Base-by-base conservation (phyloP, 495 filamentous ascomycete genomes). In the Talaromyces wortmannii region DNA sequence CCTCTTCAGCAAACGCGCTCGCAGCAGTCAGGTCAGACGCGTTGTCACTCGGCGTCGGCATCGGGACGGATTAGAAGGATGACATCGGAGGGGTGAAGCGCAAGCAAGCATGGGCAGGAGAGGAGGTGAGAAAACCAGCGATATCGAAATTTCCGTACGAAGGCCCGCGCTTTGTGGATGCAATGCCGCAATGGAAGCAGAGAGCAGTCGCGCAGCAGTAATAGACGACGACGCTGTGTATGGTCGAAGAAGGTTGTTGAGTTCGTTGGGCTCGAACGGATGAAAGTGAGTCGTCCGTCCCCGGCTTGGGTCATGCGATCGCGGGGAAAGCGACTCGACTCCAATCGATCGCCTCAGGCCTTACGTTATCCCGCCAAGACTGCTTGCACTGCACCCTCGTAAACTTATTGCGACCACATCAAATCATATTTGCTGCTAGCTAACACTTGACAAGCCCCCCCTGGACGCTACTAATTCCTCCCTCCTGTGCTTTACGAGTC, bases 11-110 rank as follows among this genome's bases (percentile, higher is more conserved):
- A 69, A 73, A 78, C 63, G 77, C 75, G 57, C 67, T 62, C 53
- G 72, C 68, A 32, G 65, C 62, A 70, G 60, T 60, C 55, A 74
- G 67, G 40, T 58, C 59, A 56, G 67, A 63, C 56, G 71, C 71
- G 66, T 72, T 74, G 67, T 78, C 68, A 69, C 74, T 77, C 56
- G 78, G 80, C 53, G 82, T 85, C 60, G 82, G 82, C 81, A 84
- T 85, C 69, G 72, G 73, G 66, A 62, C 69, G 61, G 59, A 63
- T 73, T 58, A 75, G 59, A 54, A 56, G 58, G 62, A 60, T 66
- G 64, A 73, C 74, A 77, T 77, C 63, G 71, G 70, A 70, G 48
- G 13, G 48, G 23, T 23, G 23, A 23, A 23, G 23, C 23, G 23
- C 23, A 23, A 23, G 23, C 23, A 23, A 23, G 23, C 23, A 23